Evolutionary conservation across 305 asterid genomes (phyloP).

Genomic region (Nicotiana rustica): DNA sequence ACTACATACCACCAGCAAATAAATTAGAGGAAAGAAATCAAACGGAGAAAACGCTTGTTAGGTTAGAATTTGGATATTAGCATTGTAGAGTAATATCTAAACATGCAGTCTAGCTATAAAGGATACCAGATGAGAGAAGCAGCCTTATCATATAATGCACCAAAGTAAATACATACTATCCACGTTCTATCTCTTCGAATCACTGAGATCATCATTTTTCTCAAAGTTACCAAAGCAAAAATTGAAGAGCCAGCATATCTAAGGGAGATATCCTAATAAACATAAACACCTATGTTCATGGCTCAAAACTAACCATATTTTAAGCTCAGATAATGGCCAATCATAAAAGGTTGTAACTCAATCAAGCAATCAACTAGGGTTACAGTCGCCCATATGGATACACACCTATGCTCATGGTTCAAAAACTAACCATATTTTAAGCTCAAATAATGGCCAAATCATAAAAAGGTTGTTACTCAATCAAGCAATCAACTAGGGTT

Average conservation of each 20-base stretch:
- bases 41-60: not conserved
- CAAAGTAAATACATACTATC: not conserved
- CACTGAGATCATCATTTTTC: not conserved
- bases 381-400: not conserved
- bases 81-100: not conserved
- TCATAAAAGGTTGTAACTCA: not conserved
- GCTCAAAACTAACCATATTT: not conserved
- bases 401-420: not conserved
- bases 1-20: constrained; percentile 52
- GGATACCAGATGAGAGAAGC: not conserved
- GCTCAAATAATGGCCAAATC: not conserved
- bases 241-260: not conserved
- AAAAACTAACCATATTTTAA: not conserved
- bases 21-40: constrained; percentile 6
- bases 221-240: not conserved
- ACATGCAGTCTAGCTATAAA: not conserved
- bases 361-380: not conserved
- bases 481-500: not conserved
- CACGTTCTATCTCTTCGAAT: not conserved
- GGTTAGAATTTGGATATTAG: not conserved
- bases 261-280: not conserved
- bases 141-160: not conserved
- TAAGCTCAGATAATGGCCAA: not conserved
- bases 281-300: not conserved
- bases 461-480: not conserved